Conservation (phyloP, 176 grass and related monocot genomes). For the Pontederia crassipes region DNA sequence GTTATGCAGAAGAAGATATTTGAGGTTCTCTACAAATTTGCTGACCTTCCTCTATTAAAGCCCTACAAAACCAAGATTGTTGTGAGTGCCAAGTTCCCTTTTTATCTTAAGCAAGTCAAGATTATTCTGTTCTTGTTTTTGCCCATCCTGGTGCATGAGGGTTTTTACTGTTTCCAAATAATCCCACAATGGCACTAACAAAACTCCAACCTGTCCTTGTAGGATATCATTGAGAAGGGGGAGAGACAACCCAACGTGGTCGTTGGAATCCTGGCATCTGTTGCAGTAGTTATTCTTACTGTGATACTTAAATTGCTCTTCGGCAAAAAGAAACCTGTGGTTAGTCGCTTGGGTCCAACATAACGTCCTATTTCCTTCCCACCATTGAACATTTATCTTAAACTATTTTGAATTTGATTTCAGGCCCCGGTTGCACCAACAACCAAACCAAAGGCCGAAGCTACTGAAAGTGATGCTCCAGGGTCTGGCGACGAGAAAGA, state of each 20-base stretch:
- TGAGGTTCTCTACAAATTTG: constrained; percentile 8
- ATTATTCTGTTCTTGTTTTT: no score
- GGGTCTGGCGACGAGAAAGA: constrained; percentile 55
- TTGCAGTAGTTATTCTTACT: constrained; percentile 41
- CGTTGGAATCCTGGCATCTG: constrained; percentile 51
- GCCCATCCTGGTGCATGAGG: no score
- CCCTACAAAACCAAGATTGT: constrained; percentile 3
- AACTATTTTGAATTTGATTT: not conserved
- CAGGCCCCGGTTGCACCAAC: constrained; percentile 27
- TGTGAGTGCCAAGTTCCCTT: not conserved
- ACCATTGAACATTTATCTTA: not conserved
- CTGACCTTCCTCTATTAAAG: constrained; percentile 3
- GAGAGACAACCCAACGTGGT: constrained; percentile 90
- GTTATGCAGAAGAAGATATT: constrained; percentile 8
- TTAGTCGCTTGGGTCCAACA: constrained; percentile 10
- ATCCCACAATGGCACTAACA: no score
- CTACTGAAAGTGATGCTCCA: constrained; percentile 14
- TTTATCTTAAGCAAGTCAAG: no score
- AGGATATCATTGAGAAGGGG: constrained; percentile 90
- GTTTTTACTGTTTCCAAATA: no score
- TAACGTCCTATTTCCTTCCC: not conserved
- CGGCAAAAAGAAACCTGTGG: constrained; percentile 56
- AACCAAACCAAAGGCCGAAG: constrained; percentile 8
- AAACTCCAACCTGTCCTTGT: not conserved
- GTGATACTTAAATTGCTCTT: constrained; percentile 56